Evolutionary conservation across 176 grass and related monocot species (phyloP).

Genomic region (Rhynchospora breviuscula): DNA sequence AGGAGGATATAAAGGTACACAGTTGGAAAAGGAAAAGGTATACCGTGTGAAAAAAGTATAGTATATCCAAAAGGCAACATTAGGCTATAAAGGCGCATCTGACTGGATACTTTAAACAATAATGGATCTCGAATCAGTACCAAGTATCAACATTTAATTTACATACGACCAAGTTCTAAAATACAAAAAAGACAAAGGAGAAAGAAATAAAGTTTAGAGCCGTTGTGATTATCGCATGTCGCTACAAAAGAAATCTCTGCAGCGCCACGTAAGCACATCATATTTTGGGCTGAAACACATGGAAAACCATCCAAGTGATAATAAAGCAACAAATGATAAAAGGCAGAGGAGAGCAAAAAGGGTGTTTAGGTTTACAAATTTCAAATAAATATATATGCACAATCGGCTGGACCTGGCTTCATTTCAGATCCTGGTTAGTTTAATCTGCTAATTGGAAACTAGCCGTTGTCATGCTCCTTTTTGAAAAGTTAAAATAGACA

Average conservation of each 20-base stretch:
- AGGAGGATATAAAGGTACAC: slow-evolving; percentile 5
- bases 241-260: background rate
- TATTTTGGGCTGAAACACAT: background rate
- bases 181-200: background rate
- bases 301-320: background rate
- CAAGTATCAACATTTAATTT: background rate
- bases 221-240: slow-evolving; percentile 12
- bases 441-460: background rate
- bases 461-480: background rate
- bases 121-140: background rate
- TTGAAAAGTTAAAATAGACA: background rate
- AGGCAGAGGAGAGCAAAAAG: background rate
- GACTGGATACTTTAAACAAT: background rate
- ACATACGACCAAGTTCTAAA: background rate
- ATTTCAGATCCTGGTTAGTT: background rate
- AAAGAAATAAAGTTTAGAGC: slow-evolving; percentile 4
- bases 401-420: background rate
- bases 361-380: background rate
- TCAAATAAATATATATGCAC: background rate
- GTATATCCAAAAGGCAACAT: background rate
- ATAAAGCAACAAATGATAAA: slow-evolving; percentile 5
- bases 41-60: slow-evolving; percentile 10
- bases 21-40: background rate
- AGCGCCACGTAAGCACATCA: background rate
- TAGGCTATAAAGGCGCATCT: slow-evolving; percentile 3